These are phyloP conservation scores for Oryza officinalis DNA, from an alignment of 176 grass and related monocot species.

Conservation along the genomic window DNA sequence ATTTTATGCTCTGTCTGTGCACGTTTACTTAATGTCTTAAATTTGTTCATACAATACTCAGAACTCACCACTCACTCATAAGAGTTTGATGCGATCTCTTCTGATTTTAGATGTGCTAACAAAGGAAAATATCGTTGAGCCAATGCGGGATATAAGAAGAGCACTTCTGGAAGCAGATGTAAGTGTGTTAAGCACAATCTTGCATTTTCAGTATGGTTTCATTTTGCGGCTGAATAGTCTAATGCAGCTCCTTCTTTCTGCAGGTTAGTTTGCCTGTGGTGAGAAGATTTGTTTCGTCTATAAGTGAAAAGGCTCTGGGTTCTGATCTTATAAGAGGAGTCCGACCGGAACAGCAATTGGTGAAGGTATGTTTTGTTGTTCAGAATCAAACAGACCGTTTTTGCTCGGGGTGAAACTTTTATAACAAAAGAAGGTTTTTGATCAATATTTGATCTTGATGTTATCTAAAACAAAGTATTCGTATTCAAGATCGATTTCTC, in stretches of 20 bases:
- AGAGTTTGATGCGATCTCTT: slow-evolving; percentile 20
- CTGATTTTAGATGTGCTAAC: slow-evolving; percentile 65
- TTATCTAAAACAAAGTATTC: not conserved
- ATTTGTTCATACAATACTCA: too few relatives aligned
- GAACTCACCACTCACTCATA: too few relatives aligned
- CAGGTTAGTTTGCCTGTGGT: slow-evolving; percentile 93
- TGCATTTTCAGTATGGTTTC: not conserved
- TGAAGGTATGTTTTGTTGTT: slow-evolving; percentile 62
- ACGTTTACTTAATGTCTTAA: too few relatives aligned
- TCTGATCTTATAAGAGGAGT: slow-evolving; percentile 73
- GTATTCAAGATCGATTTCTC: not conserved
- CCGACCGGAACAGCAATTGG: slow-evolving; percentile 86
- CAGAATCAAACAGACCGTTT: not conserved
- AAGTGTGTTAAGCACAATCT: slow-evolving; percentile 12
- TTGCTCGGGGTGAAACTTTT: not conserved
- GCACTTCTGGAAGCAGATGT: slow-evolving; percentile 95
- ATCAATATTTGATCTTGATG: not conserved
- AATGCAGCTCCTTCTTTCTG: slow-evolving; percentile 31
- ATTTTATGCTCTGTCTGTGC: too few relatives aligned
- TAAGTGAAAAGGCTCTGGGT: slow-evolving; percentile 74
- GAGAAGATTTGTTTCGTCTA: slow-evolving; percentile 76
- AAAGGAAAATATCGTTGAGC: slow-evolving; percentile 81
- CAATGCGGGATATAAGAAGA: slow-evolving; percentile 91
- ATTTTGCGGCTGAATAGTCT: not conserved
- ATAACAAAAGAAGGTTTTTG: not conserved